phyloP scores from a whole-genome alignment of 2,329 filamentous ascomycete genomes.

The Aspergillus neoniger region DNA sequence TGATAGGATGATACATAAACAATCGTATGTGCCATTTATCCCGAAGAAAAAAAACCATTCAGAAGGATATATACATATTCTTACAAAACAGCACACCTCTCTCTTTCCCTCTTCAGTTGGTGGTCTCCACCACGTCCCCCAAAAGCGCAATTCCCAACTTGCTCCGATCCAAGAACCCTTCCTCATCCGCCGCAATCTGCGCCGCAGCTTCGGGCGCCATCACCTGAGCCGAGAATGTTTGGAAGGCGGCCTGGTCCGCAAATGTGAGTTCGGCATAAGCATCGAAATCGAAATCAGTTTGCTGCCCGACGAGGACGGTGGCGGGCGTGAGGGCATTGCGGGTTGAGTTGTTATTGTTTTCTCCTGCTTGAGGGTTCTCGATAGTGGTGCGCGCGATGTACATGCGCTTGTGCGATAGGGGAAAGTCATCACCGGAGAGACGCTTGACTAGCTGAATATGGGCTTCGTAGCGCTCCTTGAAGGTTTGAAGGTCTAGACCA shows the following conservation, averaged over 20 bases:
- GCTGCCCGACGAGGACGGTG: conserved; percentile 19
- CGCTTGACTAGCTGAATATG: conserved; percentile 22
- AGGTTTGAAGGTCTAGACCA: conserved; percentile 23
- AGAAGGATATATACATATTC: too few species aligned
- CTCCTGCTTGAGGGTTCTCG: background rate
- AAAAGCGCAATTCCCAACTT: conserved; percentile 1
- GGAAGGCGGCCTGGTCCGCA: conserved; percentile 19
- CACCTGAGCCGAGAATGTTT: conserved; percentile 18
- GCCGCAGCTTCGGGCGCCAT: conserved; percentile 18
- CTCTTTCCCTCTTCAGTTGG: background rate
- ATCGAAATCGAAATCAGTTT: conserved; percentile 25
- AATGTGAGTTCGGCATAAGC: conserved; percentile 23
- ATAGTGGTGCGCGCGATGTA: conserved; percentile 21
- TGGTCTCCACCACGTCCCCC: conserved; percentile 1
- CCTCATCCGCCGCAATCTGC: conserved; percentile 27
- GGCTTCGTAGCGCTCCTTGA: conserved; percentile 26
- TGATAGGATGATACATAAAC: too few species aligned
- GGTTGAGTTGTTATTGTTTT: background rate
- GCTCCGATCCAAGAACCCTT: conserved; percentile 23
- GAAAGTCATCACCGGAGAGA: conserved; percentile 21
- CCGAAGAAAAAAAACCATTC: too few species aligned
- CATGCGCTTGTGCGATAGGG: conserved; percentile 22
- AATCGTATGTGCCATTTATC: too few species aligned
- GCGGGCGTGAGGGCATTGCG: conserved; percentile 23
- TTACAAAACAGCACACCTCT: too few species aligned